Conservation (phyloP, 73 alveolate species). For the Tetrahymena thermophila region DNA sequence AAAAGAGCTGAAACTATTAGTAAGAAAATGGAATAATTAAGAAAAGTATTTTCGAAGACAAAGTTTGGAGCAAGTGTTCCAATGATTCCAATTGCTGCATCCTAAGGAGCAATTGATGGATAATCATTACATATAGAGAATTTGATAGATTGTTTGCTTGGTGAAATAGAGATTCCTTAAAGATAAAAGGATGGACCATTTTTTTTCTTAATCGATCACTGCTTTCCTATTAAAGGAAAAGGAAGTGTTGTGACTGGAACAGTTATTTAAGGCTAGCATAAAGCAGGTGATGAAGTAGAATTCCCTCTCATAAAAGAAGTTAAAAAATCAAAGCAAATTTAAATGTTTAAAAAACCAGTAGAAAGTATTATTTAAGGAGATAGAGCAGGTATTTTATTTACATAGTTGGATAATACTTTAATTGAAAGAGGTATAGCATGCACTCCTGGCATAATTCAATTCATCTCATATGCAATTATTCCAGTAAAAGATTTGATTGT, state of each 20-base stretch:
- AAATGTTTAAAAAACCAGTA: slow-evolving; percentile 91
- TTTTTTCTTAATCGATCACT: slow-evolving; percentile 93
- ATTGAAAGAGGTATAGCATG: slow-evolving; percentile 95
- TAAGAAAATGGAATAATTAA: slow-evolving; percentile 49
- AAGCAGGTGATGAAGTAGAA: slow-evolving; percentile 82
- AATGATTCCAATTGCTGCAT: slow-evolving; percentile 82
- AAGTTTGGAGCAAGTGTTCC: slow-evolving; percentile 83
- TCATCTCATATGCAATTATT: slow-evolving; percentile 39
- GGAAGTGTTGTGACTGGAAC: slow-evolving; percentile 99
- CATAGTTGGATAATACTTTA: slow-evolving; percentile 73
- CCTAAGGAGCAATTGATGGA: slow-evolving; percentile 40
- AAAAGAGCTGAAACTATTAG: slow-evolving; percentile 20
- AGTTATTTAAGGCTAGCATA: slow-evolving; percentile 76
- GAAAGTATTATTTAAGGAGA: slow-evolving; percentile 86
- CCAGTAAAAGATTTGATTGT: slow-evolving; percentile 39
- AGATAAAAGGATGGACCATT: slow-evolving; percentile 58
- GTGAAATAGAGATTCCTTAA: slow-evolving; percentile 45
- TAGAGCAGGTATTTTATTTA: slow-evolving; percentile 92
- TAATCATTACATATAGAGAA: slow-evolving; percentile 58
- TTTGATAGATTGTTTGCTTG: slow-evolving; percentile 40
- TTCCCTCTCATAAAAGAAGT: slow-evolving; percentile 66
- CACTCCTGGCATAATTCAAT: slow-evolving; percentile 57
- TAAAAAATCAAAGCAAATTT: slow-evolving; percentile 84
- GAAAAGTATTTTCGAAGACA: slow-evolving; percentile 60
- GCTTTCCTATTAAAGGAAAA: slow-evolving; percentile 96